Evolutionary conservation across 257 asterid genomes (phyloP).

Genomic region (Coffea canephora): DNA sequence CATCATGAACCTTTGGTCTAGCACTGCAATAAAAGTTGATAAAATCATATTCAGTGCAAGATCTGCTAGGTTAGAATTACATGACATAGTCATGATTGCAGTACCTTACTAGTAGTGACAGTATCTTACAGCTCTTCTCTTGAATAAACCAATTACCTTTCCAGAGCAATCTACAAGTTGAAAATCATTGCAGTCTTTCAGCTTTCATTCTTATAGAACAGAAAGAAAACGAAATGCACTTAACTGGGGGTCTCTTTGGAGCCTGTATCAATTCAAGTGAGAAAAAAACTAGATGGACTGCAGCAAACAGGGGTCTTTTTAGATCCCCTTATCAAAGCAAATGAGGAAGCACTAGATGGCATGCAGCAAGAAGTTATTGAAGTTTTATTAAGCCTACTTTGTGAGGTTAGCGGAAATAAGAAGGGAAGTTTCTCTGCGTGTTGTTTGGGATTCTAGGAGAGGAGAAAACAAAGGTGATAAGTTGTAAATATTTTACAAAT

Average conservation of each 20-base stretch:
- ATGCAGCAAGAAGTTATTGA: background rate
- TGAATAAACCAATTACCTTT: conserved; percentile 92
- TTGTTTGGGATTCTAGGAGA: background rate
- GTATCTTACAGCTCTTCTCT: conserved; percentile 94
- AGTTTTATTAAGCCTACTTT: background rate
- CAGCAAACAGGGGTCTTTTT: background rate
- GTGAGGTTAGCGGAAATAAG: background rate
- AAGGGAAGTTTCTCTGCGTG: background rate
- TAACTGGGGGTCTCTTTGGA: background rate
- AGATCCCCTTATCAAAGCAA: background rate
- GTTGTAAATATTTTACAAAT: background rate
- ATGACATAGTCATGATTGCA: conserved; percentile 9
- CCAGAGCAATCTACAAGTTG: conserved; percentile 69
- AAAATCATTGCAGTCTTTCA: conserved; percentile 12
- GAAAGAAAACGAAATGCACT: background rate
- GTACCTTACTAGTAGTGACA: conserved; percentile 76
- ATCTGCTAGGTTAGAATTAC: conserved; percentile 3
- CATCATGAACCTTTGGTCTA: conserved; percentile 55
- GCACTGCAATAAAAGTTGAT: conserved; percentile 48
- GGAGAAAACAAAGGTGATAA: background rate
- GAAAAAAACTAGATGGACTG: background rate
- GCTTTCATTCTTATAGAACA: conserved; percentile 13
- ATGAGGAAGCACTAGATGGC: background rate
- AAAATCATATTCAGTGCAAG: conserved; percentile 16
- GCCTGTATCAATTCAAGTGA: background rate